Evolutionary conservation across 1,284 basidiomycete species (phyloP), one percentile per base, ranked within the genome.

Genomic region (Apiotrichum laibachii): DNA sequence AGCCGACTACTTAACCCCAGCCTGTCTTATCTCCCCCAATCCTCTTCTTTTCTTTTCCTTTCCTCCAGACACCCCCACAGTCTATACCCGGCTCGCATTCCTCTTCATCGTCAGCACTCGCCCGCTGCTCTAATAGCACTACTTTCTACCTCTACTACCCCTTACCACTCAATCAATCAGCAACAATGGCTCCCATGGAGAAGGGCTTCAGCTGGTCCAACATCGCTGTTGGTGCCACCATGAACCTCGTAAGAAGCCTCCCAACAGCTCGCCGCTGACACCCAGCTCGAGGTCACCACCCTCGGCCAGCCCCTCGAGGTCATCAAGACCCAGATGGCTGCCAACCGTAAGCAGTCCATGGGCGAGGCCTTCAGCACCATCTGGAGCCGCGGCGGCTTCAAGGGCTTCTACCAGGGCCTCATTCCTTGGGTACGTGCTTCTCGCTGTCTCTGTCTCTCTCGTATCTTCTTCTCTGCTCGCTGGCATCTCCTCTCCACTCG

Each of bases 201-300:
- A 95, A 95, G 80, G 92, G 93, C 72, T 85, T 97, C 73, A 94
- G 85, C 81, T 99, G 93, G 93, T 94, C 92, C 72, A 99, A 99
- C 83, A 97, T 98, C 80, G 95, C 94, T 66, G 91, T 99, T 79
- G 94, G 94, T 81, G 92, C 82, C 68, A 93, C 92, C 72, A 96
- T 96, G 91, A 93, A 95, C 82, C 89, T 95, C 89, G 90, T 92
- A 80, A 63, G 60, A 51, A 6, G 6, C 12, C 16, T 51, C 21
- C 53, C 67, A 88, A 50, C 33, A 33, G 31, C 33, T 50, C 31
- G 16, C n/a, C 56, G 31, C 60, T 11, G 18, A 37, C 46, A 19
- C 7, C 31, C 56, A 66, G 61, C 74, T 76, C 61, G 79, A 83
- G 88, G 95, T 99, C 64, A 97, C 96, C 56, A 98, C 96, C 13